Base-by-base conservation (phyloP, 1,284 basidiomycete genomes). In the Melampsora occidentalis region DNA sequence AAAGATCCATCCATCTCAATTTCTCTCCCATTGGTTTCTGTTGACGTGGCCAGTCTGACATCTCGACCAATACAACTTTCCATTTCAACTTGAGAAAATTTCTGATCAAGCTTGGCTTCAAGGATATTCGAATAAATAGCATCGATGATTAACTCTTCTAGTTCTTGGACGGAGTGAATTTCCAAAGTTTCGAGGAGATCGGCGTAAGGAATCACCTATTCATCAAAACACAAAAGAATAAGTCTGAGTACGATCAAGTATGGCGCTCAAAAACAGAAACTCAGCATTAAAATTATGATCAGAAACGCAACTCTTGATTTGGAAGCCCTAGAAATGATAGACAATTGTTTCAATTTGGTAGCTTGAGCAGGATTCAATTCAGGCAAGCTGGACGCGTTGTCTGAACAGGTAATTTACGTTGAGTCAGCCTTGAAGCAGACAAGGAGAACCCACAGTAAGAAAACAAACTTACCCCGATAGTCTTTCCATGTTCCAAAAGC, bases 71-170 rank as follows among this genome's bases (percentile, higher is more conserved):
- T 89, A 0, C 91, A 92, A 81, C 91, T 93, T 82, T 96, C 92
- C 39, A 98, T 89, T 82, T 96, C 91, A 77, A 97, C 86, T 78
- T 92, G 89, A 77, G 89, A 87, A 79, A 90, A 87, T 81, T 92
- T 91, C 84, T 97, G 94, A 83, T 97, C 92, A 67, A 99, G 89
- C 80, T 92, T 94, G 14, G 93, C 95, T 62, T 89, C 88, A 53
- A 98, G 86, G 65, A 97, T 86, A 80, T 92, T 91, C 51, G 92
- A 88, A 83, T 97, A 98, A 82, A 97, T 93, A 10, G 90, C 90
- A 80, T 97, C 94, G 82, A 99, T 97, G 82, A 97, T 91, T 78
- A 97, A 87, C 83, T 97, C 94, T 83, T 98, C 96, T 4, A 98
- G 88, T 78, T 92, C 91, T 68, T 93, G 89, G 71, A 93, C 88